Evolutionary conservation across 345 rosid genomes (phyloP).

Genomic region (Cardiospermum halicacabum): DNA sequence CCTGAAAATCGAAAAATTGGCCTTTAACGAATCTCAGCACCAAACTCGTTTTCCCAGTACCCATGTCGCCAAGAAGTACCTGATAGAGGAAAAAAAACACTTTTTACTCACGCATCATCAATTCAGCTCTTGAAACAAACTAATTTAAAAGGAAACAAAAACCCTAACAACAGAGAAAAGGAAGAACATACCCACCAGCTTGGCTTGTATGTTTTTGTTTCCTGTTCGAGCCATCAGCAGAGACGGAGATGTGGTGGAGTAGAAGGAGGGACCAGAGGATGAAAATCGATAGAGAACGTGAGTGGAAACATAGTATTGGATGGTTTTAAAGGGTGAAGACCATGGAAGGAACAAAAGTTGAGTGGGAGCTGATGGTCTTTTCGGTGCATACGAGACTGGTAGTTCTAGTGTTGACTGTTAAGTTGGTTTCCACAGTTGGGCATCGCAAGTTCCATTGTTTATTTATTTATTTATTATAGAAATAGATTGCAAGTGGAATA

Average conservation of each 20-base stretch:
- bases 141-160: not conserved
- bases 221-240: slow-evolving; percentile 42
- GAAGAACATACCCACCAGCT: slow-evolving; percentile 80
- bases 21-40: slow-evolving; percentile 74
- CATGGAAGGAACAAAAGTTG: slow-evolving; percentile 1
- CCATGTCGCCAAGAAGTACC: slow-evolving; percentile 88
- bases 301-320: too few relatives aligned
- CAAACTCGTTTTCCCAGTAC: slow-evolving; percentile 77
- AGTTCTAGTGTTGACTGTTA: slow-evolving; percentile 33
- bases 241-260: not conserved
- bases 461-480: too few relatives aligned
- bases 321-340: not conserved
- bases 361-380: slow-evolving; percentile 4
- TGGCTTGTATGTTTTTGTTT: slow-evolving; percentile 75
- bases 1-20: slow-evolving; percentile 74
- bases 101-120: too few relatives aligned
- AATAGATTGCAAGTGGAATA: too few relatives aligned
- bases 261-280: not conserved
- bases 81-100: slow-evolving; percentile 13
- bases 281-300: slow-evolving; percentile 9
- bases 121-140: too few relatives aligned
- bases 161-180: slow-evolving; percentile 7
- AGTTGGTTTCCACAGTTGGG: slow-evolving; percentile 3
- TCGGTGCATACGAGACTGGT: slow-evolving; percentile 19
- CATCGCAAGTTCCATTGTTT: not conserved